Percentiles rank a stretch among this genome's conserved stretches.
Conservation (phyloP, 2,329 filamentous ascomycete species). For the Curvularia lunata region DNA sequence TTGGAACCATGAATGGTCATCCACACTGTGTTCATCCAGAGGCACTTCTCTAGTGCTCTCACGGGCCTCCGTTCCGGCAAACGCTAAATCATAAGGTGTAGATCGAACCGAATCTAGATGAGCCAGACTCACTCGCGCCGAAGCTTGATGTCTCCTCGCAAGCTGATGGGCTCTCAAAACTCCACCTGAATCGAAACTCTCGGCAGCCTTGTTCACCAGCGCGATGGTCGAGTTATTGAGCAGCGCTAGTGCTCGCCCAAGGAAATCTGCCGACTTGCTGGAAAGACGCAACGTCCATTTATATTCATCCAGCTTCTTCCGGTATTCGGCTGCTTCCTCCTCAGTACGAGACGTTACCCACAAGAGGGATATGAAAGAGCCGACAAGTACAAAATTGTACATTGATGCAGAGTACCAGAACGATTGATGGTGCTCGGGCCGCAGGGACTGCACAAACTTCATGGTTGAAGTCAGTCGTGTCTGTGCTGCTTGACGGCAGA, state of each 20-base stretch:
- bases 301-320: constrained; percentile 50
- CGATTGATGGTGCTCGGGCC: constrained; percentile 54
- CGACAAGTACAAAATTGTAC: constrained; percentile 52
- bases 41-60: background rate
- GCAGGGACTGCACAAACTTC: constrained; percentile 53
- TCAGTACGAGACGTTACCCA: constrained; percentile 43
- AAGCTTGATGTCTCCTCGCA: background rate
- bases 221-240: constrained; percentile 31
- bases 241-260: constrained; percentile 47
- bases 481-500: constrained; percentile 53
- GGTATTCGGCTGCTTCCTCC: constrained; percentile 47
- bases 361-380: constrained; percentile 51
- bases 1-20: constrained; percentile 10
- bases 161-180: background rate
- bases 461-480: constrained; percentile 54
- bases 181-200: background rate
- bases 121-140: background rate
- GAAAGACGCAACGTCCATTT: constrained; percentile 53
- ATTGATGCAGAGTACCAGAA: constrained; percentile 57
- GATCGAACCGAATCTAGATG: background rate
- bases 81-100: background rate
- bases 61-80: background rate
- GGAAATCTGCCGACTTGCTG: constrained; percentile 53
- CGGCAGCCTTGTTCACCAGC: constrained; percentile 18
- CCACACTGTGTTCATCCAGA: background rate